Evolutionary conservation across 2,329 filamentous ascomycete genomes (phyloP).

Genomic region (Neoascochyta sp.): DNA sequence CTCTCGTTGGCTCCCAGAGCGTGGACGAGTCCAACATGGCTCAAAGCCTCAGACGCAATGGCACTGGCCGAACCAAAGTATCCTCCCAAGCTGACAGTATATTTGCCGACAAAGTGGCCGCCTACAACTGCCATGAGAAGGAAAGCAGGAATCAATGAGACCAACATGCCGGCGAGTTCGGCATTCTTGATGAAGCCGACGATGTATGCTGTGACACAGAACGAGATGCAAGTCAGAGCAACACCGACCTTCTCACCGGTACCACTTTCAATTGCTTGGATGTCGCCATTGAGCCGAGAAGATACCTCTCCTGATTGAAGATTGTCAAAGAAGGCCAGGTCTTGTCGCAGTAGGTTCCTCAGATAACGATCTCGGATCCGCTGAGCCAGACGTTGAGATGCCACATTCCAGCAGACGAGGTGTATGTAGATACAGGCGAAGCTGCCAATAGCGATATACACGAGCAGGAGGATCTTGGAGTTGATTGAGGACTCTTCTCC

Average conservation of each 20-base stretch:
- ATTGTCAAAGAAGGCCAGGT: constrained; percentile 61
- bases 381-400: constrained; percentile 61
- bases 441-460: constrained; percentile 61
- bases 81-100: constrained; percentile 49
- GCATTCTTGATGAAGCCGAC: constrained; percentile 64
- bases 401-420: constrained; percentile 61
- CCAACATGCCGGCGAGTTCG: constrained; percentile 60
- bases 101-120: constrained; percentile 54
- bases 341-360: constrained; percentile 56
- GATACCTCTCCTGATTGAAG: constrained; percentile 61
- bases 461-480: constrained; percentile 56
- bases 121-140: constrained; percentile 57
- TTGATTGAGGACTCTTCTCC: constrained; percentile 48
- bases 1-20: constrained; percentile 59
- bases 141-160: constrained; percentile 61
- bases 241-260: constrained; percentile 70
- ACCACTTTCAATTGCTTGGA: constrained; percentile 63
- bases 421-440: constrained; percentile 64
- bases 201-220: constrained; percentile 64
- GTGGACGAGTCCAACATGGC: constrained; percentile 59
- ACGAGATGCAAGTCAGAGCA: constrained; percentile 58
- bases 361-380: constrained; percentile 61
- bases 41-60: constrained; percentile 60
- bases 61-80: constrained; percentile 57
- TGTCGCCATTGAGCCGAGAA: constrained; percentile 61